Conservation (phyloP, 2,329 filamentous ascomycete species). For the Ophiostoma sp. region DNA sequence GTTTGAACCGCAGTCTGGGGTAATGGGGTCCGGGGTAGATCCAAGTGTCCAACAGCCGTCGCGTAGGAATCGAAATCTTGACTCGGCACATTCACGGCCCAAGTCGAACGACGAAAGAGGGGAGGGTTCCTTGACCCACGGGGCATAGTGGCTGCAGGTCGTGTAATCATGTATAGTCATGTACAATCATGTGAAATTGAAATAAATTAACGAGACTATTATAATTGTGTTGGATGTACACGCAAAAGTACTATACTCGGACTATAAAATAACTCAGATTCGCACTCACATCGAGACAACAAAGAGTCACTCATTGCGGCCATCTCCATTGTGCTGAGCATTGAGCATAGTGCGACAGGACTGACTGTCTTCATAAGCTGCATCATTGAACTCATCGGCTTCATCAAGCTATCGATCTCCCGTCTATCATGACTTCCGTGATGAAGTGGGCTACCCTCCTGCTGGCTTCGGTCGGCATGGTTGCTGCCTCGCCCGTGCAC, state of each 20-base stretch:
- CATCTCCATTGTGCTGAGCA: not conserved
- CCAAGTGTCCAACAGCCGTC: not conserved
- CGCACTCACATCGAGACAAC: not conserved
- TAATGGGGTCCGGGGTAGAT: conserved; percentile 5
- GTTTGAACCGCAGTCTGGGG: not conserved
- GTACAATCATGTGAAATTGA: not conserved
- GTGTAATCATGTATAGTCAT: not conserved
- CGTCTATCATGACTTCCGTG: not conserved
- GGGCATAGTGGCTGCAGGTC: not conserved
- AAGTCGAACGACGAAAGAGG: not conserved
- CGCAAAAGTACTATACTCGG: not conserved
- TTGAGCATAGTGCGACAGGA: not conserved
- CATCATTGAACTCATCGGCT: not conserved
- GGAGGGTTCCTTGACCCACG: not conserved
- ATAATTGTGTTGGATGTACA: not conserved
- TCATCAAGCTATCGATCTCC: not conserved
- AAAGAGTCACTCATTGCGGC: not conserved
- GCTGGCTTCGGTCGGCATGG: not conserved
- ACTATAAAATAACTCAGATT: not conserved
- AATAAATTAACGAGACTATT: not conserved
- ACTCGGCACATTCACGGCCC: not conserved
- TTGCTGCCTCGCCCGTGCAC: not conserved
- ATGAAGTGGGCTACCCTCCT: not conserved
- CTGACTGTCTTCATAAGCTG: not conserved
- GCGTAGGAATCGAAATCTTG: not conserved